Evolutionary conservation across 768 basidiomycete genomes (phyloP).

Genomic region (Psilocybe sp.): DNA sequence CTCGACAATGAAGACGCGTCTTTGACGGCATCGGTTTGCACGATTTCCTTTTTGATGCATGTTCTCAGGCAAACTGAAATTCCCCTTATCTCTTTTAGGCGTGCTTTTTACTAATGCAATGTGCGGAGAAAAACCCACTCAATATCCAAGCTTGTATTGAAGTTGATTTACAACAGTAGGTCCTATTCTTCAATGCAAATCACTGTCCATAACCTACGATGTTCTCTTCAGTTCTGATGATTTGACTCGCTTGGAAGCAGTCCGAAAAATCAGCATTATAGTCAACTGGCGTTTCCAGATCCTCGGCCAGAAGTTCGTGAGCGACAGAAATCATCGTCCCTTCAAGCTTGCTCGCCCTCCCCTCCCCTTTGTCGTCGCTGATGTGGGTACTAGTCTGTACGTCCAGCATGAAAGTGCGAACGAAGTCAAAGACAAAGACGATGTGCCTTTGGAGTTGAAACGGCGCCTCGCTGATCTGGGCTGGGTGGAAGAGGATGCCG

Average conservation of each 20-base stretch:
- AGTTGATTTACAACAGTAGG: conserved; percentile 54
- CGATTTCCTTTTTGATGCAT: conserved; percentile 16
- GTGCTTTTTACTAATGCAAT: conserved; percentile 70
- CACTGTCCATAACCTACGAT: background rate
- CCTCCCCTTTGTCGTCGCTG: conserved; percentile 72
- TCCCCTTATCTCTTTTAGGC: conserved; percentile 36
- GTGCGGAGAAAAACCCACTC: conserved; percentile 56
- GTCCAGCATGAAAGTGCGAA: conserved; percentile 51
- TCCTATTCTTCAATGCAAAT: background rate
- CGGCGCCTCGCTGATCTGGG: conserved; percentile 71
- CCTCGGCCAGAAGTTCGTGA: conserved; percentile 55
- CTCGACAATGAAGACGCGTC: conserved; percentile 36
- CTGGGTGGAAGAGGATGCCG: conserved; percentile 61
- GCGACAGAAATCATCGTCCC: conserved; percentile 60
- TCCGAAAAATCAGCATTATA: conserved; percentile 53
- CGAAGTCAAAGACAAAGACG: conserved; percentile 48
- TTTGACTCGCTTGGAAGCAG: conserved; percentile 45
- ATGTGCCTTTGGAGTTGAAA: conserved; percentile 61
- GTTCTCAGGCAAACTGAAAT: background rate
- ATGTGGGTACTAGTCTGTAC: conserved; percentile 65
- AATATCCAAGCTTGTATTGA: conserved; percentile 51
- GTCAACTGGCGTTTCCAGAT: conserved; percentile 72
- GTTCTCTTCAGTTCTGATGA: conserved; percentile 40
- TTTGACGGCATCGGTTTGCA: conserved; percentile 44
- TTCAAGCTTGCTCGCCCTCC: conserved; percentile 72